Base-by-base conservation (phyloP, 2,329 filamentous ascomycete genomes). In the Alternaria consortialis region DNA sequence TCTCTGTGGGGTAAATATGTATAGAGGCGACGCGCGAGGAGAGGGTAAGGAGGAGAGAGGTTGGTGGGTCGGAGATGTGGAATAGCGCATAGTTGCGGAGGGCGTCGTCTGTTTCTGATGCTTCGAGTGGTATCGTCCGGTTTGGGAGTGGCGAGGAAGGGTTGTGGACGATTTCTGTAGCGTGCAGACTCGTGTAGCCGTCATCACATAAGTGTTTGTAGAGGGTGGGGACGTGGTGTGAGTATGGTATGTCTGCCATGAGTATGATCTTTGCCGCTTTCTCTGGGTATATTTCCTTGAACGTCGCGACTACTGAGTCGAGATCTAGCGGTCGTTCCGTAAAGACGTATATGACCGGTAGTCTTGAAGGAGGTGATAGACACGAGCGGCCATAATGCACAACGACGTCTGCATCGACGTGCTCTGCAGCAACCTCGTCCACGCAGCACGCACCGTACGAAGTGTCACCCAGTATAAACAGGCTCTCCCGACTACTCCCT, bases 401-500 rank as follows among this genome's bases (percentile, higher is more conserved):
- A 1, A 98, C 91, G 0, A 93, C 92, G 63, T 98, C 91, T 7
- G 95, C 94, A 71, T 93, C 86, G 15, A 93, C 91, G 77, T 99
- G 95, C 77, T 99, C 94, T 2, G 95, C 95, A 0, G 95, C 95
- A 40, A 98, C 90, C 81, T 99, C 95, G 74, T 99, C 95, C 17
- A 98, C 94, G 74, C 95, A 99, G 80, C 95, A 99, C 0, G 94
- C 90, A 61, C 95, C 96, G 79, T 98, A 99, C 2, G 94, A 97
- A 2, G 95, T 98, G 78, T 99, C 95, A 32, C 91, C 95, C 17
- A 99, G 83, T 62, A 99, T 94, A 70, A 91, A 97, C 53, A 98
- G 84, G 63, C 84, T 80, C 56, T 81, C 79, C 2, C 79, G 68
- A 2, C 3, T 27, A 9, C 63, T 57, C n/a, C 56, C 53, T 4